phyloP scores from a whole-genome alignment of 1,284 basidiomycete species.

The Cutaneotrichosporon dermatis region DNA sequence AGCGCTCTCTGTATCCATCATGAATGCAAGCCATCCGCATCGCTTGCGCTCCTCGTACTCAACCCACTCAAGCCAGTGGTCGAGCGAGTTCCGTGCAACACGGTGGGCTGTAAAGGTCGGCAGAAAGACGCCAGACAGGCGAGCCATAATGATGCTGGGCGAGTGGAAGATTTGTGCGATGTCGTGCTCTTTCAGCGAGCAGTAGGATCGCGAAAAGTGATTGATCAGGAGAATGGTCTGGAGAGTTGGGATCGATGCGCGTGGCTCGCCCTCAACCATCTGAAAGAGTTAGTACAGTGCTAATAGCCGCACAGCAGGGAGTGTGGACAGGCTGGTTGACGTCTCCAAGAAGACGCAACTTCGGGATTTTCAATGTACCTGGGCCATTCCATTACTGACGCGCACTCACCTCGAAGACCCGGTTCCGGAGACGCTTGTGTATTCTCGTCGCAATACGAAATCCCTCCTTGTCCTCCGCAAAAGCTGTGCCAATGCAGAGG shows the following conservation, averaged over 20 bases:
- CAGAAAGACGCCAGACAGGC: background rate
- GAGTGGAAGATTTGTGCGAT: constrained; percentile 30
- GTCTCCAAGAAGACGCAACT: too few relatives aligned
- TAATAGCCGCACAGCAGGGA: too few relatives aligned
- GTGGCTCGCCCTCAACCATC: constrained; percentile 26
- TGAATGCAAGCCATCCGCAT: constrained; percentile 27
- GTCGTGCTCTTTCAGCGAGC: constrained; percentile 27
- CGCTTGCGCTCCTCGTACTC: constrained; percentile 25
- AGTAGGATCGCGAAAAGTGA: constrained; percentile 28
- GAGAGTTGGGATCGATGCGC: constrained; percentile 11
- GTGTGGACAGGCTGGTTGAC: too few relatives aligned
- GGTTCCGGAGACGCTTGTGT: constrained; percentile 20
- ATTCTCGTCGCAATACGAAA: constrained; percentile 19
- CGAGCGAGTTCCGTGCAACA: background rate
- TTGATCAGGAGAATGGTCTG: constrained; percentile 21
- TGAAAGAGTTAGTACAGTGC: background rate
- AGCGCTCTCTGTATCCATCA: constrained; percentile 31
- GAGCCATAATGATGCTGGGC: constrained; percentile 14
- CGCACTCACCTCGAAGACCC: constrained; percentile 23
- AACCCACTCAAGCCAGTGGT: constrained; percentile 29
- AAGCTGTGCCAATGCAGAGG: constrained; percentile 26
- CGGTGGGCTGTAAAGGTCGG: background rate
- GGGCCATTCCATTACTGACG: too few relatives aligned
- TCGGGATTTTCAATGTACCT: too few relatives aligned
- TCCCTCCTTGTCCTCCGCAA: constrained; percentile 20